A percentile compares a stretch with the other conserved stretches of the same genome.
Evolutionary conservation across 2,329 filamentous ascomycete genomes (phyloP).

Genomic region (Fusarium sp.): DNA sequence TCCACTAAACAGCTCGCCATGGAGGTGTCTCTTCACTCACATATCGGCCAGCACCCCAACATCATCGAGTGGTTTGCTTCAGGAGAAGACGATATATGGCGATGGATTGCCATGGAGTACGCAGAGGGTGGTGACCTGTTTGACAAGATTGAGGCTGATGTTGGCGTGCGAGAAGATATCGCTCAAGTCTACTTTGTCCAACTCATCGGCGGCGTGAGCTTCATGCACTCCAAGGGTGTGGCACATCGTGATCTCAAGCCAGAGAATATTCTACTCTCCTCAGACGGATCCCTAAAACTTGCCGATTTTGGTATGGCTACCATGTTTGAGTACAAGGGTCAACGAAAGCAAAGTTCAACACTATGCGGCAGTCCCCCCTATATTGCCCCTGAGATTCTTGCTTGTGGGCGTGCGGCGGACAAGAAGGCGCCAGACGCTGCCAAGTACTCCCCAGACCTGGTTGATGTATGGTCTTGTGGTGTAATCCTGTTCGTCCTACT

Average conservation of each 20-base stretch:
- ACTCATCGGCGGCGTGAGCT: constrained; percentile 88
- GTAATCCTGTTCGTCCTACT: constrained; percentile 97
- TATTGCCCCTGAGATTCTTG: constrained; percentile 91
- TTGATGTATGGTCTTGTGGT: constrained; percentile 97
- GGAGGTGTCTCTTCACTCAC: constrained; percentile 90
- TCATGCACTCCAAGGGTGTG: constrained; percentile 96
- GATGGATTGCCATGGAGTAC: constrained; percentile 98
- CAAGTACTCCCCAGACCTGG: constrained; percentile 81
- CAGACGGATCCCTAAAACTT: constrained; percentile 87
- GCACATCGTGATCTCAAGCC: constrained; percentile 93
- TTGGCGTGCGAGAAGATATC: constrained; percentile 92
- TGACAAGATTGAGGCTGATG: constrained; percentile 99
- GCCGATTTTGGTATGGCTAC: constrained; percentile 97
- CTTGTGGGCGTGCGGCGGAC: constrained; percentile 59
- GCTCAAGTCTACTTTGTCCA: constrained; percentile 97
- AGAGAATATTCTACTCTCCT: constrained; percentile 92
- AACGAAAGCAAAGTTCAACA: constrained; percentile 83
- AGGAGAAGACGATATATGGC: constrained; percentile 87
- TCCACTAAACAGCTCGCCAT: constrained; percentile 89
- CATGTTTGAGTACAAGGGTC: constrained; percentile 89
- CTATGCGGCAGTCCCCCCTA: constrained; percentile 97
- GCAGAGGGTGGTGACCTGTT: constrained; percentile 96
- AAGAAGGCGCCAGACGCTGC: constrained; percentile 61
- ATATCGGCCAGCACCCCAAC: constrained; percentile 89
- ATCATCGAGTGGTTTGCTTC: constrained; percentile 93